Evolutionary conservation across 352 stramenopile genomes (phyloP), one percentile per base, ranked within the genome.

Genomic region (Detonula confervacea): DNA sequence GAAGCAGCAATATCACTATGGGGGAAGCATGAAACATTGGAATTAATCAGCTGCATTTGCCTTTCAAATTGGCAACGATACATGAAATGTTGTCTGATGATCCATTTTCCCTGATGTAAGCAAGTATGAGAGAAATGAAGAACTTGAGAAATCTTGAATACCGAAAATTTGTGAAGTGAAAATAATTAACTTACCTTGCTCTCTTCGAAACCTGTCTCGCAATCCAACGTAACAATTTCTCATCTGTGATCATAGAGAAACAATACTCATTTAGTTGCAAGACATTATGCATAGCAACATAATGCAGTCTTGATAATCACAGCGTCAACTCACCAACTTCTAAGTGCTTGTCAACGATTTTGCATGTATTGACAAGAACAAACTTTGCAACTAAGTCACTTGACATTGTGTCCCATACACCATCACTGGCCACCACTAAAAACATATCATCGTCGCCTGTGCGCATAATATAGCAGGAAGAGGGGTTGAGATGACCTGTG

Each of bases 361-460:
- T 87, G 61, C 87, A 92, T 24, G 84, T 91, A 22, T 88, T 90
- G 20, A 89, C 86, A 73, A 93, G 89, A 7, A 96, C 86, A 73
- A 95, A 92, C 65, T 95, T 88, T 2, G 94, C 93, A 29, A 91
- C 91, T 47, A 96, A 83, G 75, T 96, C 91, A 77, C 93, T 96
- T 22, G 88, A 89, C 86, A 96, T 91, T 35, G 95, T 95, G 84
- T 97, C 94, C 90, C 91, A 97, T 29, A 97, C 83, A 18, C 95
- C 95, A 81, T 97, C 95, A 61, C 85, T 95, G 12, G 92, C 94
- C 49, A 97, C 62, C 20, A 97, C 81, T 42, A 97, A 80, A 56
- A 95, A 96, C 84, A 93, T 88, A 70, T 96, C 93, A 60, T 95
- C 87, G 9, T 91, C 83, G 7, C 73, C 75, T 81, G n/a, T n/a